phyloP scores from a whole-genome alignment of 768 basidiomycete genomes.

The Rhizopogon vinicolor region DNA sequence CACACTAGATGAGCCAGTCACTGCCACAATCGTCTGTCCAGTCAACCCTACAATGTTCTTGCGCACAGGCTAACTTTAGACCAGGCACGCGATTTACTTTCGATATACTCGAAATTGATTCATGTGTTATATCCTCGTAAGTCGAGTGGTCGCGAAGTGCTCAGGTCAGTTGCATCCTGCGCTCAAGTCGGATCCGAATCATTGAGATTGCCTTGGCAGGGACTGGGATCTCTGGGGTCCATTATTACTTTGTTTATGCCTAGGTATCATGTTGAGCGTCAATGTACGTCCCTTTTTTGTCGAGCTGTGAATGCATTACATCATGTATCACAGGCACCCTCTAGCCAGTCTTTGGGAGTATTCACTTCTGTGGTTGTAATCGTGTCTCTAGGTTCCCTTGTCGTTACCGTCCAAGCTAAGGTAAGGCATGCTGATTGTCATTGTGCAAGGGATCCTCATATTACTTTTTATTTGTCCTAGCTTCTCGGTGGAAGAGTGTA shows the following conservation, averaged over 20 bases:
- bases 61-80: constrained; percentile 6
- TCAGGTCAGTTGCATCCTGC: constrained; percentile 45
- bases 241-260: constrained; percentile 71
- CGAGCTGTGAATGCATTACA: not conserved
- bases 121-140: constrained; percentile 91
- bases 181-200: not conserved
- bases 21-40: constrained; percentile 77
- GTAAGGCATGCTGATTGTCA: constrained; percentile 30
- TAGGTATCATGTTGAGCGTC: constrained; percentile 82
- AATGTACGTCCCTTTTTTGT: constrained; percentile 47
- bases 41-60: constrained; percentile 1
- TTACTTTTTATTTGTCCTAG: constrained; percentile 29
- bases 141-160: constrained; percentile 70
- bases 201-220: constrained; percentile 33
- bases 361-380: constrained; percentile 95
- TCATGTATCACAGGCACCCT: constrained; percentile 59
- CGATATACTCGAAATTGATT: constrained; percentile 88
- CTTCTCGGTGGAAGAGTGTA: constrained; percentile 82
- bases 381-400: constrained; percentile 83
- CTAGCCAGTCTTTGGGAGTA: constrained; percentile 76
- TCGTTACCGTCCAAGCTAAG: constrained; percentile 96
- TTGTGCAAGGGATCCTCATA: not conserved
- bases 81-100: constrained; percentile 83
- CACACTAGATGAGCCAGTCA: constrained; percentile 90
- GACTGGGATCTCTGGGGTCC: constrained; percentile 99